Percentiles rank a stretch among this genome's conserved stretches.
phyloP scores from a whole-genome alignment of 306 rosid species.

The Dalbergia cochinchinensis region DNA sequence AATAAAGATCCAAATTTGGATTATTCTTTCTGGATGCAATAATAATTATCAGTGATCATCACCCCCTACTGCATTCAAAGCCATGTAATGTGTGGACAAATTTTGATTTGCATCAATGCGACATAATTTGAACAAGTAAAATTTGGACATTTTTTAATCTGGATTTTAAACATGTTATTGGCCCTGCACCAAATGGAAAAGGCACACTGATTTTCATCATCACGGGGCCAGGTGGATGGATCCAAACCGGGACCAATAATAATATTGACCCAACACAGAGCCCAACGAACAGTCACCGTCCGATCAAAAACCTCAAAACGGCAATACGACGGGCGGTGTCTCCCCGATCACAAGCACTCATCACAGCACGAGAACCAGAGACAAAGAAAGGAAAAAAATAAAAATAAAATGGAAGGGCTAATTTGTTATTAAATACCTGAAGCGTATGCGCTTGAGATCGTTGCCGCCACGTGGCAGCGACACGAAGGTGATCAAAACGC shows the following conservation, averaged over 20 bases:
- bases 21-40: neutral
- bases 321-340: conserved; percentile 20
- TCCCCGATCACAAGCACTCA: conserved; percentile 2
- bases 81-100: neutral
- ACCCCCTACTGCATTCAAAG: neutral
- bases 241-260: conserved; percentile 34
- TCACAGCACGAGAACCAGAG: neutral
- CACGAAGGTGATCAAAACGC: conserved; percentile 82
- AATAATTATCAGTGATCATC: neutral
- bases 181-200: conserved; percentile 29
- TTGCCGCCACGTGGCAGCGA: conserved; percentile 87
- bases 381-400: too few species aligned
- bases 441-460: conserved; percentile 82
- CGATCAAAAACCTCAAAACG: conserved; percentile 45
- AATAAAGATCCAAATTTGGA: neutral
- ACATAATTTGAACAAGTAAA: neutral
- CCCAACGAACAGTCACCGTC: conserved; percentile 26
- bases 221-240: conserved; percentile 34
- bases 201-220: conserved; percentile 42
- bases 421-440: conserved; percentile 55
- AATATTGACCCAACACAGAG: conserved; percentile 26
- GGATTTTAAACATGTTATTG: neutral
- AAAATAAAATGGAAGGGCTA: too few species aligned
- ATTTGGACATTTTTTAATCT: too few species aligned
- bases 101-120: neutral